A percentile compares a stretch with the other conserved stretches of the same genome.
Evolutionary conservation across 2,329 filamentous ascomycete species (phyloP).

Genomic region (Aspergillus clavatus): DNA sequence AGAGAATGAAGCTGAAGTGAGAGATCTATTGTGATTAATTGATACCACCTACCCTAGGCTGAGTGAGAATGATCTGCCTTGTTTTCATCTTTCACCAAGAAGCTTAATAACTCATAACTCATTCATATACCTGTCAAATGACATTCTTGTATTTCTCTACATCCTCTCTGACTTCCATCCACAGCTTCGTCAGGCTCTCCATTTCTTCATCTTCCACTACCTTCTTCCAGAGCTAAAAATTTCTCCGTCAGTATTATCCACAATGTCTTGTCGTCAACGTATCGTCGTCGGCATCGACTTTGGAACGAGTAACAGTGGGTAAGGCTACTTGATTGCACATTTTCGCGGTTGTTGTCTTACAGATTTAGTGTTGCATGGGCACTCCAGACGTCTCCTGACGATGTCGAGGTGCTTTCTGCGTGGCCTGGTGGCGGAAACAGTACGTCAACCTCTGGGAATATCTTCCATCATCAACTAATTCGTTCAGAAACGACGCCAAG

Average conservation of each 20-base stretch:
- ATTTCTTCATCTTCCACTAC: neutral
- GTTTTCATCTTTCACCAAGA: too few species aligned
- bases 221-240: neutral
- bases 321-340: neutral
- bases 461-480: neutral
- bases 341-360: neutral
- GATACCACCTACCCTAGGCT: too few species aligned
- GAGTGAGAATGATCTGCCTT: too few species aligned
- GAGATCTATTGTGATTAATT: too few species aligned
- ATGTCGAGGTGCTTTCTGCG: constrained; percentile 17
- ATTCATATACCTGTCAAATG: too few species aligned
- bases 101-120: too few species aligned
- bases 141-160: too few species aligned
- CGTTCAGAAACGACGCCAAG: constrained; percentile 18
- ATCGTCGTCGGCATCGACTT: constrained; percentile 27
- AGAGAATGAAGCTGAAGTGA: too few species aligned
- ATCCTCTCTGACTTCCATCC: neutral
- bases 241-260: neutral
- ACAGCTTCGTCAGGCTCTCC: too few species aligned
- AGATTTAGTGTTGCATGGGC: constrained; percentile 17
- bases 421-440: constrained; percentile 27
- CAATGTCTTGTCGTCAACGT: neutral
- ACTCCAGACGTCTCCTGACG: constrained; percentile 6
- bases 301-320: constrained; percentile 30
- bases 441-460: constrained; percentile 5